Base-by-base conservation (phyloP, 495 filamentous ascomycete genomes). In the Aspergillus sclerotiicarbonarius region DNA sequence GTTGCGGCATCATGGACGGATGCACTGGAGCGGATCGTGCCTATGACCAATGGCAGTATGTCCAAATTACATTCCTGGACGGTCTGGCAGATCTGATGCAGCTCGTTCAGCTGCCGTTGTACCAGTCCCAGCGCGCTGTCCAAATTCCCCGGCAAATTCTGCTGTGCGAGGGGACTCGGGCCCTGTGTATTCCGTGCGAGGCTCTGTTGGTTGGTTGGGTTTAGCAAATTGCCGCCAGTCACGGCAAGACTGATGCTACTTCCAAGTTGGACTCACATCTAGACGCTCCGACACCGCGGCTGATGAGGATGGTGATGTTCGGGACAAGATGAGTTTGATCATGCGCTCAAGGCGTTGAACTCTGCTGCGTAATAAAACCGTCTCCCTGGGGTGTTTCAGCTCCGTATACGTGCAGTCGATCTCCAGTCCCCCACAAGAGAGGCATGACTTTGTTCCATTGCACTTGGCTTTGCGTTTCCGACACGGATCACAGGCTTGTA, bases 401-500 rank as follows among this genome's bases (percentile, higher is more conserved):
- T 50, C 47, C 13, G 47, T 31, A 29, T 50, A 50, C 21, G 21
- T 30, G 25, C 47, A 50, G 13, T 50, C 47, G 25, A 50, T 25
- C 6, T 4, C 25, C 25, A 50, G 31, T 4, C 47, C 47, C 5
- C 12, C 47, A 31, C 47, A 50, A 5, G 32, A 25, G 25, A 29
- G 9, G 18, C 47, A 50, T 9, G 47, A 25, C 47, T 32, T 50
- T 0, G n/a, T 25, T 5, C 47, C 25, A 32, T 50, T 50, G 47
- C 47, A 50, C 47, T 50, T 50, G 13, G 47, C 47, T 16, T 50
- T 50, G 47, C 47, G 47, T 30, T 50, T 21, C 9, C 47, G 29
- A 32, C 47, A 50, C 25, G 29, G 21, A 32, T 50, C 47, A 25
- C 47, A 50, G 25, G 47, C 47, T 9, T 25, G 47, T 6, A 16